Evolutionary conservation across 257 asterid genomes (phyloP), one percentile per base, ranked within the genome.

Genomic region (Leonotis leonurus): DNA sequence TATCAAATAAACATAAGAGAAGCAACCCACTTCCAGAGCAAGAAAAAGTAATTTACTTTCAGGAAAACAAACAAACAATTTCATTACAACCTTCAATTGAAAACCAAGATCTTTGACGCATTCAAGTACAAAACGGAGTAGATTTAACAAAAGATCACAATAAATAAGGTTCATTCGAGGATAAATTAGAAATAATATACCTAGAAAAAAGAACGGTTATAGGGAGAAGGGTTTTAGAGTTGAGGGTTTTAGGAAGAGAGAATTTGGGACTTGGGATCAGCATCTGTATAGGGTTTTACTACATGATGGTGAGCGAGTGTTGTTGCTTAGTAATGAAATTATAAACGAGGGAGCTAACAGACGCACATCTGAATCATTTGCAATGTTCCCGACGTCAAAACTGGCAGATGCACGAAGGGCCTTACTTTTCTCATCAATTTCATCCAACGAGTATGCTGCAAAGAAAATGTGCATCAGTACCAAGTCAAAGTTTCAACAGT

Each of bases 401-500:
- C 71, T 81, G 16, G 88, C 76, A 66, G 75, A 81, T 26, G 84
- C 76, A 24, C 84, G 90, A 52, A 89, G 71, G 60, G 60, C 53
- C 81, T 78, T 81, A 10, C 83, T 73, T 77, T 81, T 89, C 74
- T 80, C 76, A 66, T 73, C 94, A 62, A 87, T 71, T 69, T 89
- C 97, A 36, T 85, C 87, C 71, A 67, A 30, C 44, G 95, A 64
- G 79, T 80, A 85, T 27, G 95, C 97, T 90, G 89, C 78, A 72
- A 48, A 68, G 16, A 67, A 56, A 72, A 3, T 26, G n/a, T 10
- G n/a, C 6, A 68, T 17, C 69, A 67, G 35, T n/a, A n/a, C 64
- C 20, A 35, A 16, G 44, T 41, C 13, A 11, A 25, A 4, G 8
- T 27, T 51, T 1, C 54, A 24, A 17, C 20, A 16, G 13, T 51